Evolutionary conservation across 805 yeast species (phyloP), one percentile per base, ranked within the genome.

Genomic region (Nakazawaea wickerhamii): DNA sequence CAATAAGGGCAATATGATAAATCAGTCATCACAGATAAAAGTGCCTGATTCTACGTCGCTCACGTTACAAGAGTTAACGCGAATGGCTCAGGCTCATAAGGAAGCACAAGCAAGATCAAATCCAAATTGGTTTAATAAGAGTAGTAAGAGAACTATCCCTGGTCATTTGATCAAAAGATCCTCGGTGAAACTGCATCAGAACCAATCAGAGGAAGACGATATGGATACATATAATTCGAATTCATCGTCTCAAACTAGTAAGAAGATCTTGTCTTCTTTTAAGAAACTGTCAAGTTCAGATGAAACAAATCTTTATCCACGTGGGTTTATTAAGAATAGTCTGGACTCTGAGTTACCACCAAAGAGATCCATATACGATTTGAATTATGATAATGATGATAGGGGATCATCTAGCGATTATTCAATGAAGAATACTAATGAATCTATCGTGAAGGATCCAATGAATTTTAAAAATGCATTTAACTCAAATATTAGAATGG

Each of bases 101-200:
- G 20, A 28, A 39, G 25, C 26, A 14, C 36, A 31, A 22, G 43
- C 13, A 35, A 41, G 4, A 27, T 43, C 30, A 19, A 56, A 51
- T 18, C 66, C 67, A 5, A 52, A 53, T 18, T 69, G 70, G 71
- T 65, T 56, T 46, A 63, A 64, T 33, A 64, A 64, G 37, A 65
- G 71, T n/a, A 69, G 65, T 45, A 68, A 70, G 46, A 61, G 79
- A 44, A 57, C 62, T 1, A 61, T 69, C n/a, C 79, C 80, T 7
- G 65, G 68, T n/a, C 63, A 61, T 3, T 63, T 72, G 13, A 57
- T 73, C 18, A 73, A 71, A 48, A 60, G 79, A 50, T 54, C 62
- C 5, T 50, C 55, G 64, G 75, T 34, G 80, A 93, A 0, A 76
- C 87, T 45, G 25, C 48, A 53, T 33, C 53, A 53, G 21, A 36